Evolutionary conservation across 176 grass and related monocot genomes (phyloP), one percentile per base, ranked within the genome.

Genomic region (Echinochloa phyllopogon): DNA sequence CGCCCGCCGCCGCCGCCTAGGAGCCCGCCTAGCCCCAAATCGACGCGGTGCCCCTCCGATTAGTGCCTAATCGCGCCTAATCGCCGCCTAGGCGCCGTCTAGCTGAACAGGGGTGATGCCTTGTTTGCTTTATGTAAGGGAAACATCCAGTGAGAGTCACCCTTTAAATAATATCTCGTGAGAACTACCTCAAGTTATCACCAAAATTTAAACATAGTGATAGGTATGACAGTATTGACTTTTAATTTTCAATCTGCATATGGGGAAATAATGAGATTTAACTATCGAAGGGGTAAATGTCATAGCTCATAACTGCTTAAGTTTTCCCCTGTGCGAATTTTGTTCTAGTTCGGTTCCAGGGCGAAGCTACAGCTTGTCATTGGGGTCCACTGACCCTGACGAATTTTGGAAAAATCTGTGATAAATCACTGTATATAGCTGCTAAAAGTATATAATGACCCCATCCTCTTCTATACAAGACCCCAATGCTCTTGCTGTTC

Each of bases 111-210:
- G 29, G 29, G 29, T 84, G 74, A 80, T 79, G 67, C 88, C 45
- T 82, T 77, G 58, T 72, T 84, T 83, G 45, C 78, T 89, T 83
- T 75, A 76, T 84, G 60, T 16, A 40, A 64, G 21, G 75, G 69
- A 73, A 56, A 45, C 47, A 76, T 68, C 56, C 73, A 84, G 52
- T 60, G 23, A 78, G 66, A 80, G 40, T 27, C 62, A 75, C 74
- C 72, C 73, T 72, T 77, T 15, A 63, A 81, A 62, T 72, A 39
- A 10, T 16, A 49, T 39, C 17, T 83, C 57, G 73, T 48, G 7
- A 65, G 15, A 64, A 39, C 65, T 62, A 40, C 36, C 44, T 52
- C 49, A 44, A 80, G 20, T 48, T 55, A 75, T 67, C 52, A 62
- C 1, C 5, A 47, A 75, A 62, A 17, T 49, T 72, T 72, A 29